Evolutionary conservation across 495 filamentous ascomycete species (phyloP).

Genomic region (Endocarpon pusillum): DNA sequence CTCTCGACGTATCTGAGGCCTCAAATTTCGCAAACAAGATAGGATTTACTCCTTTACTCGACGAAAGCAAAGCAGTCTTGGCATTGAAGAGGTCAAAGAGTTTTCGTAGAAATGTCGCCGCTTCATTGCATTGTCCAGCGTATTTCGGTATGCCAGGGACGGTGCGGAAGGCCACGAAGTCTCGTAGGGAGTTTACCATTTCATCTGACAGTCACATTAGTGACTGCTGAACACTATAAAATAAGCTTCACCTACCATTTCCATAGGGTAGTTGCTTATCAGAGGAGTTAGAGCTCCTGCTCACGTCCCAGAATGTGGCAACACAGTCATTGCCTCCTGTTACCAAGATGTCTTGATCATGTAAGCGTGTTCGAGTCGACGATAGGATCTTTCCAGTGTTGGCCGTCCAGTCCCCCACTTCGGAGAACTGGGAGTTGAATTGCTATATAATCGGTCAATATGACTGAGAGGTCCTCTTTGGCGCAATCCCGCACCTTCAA

Average conservation of each 20-base stretch:
- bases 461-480: background rate
- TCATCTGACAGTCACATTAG: conserved; percentile 34
- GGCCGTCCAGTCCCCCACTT: conserved; percentile 63
- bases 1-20: conserved; percentile 34
- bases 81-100: conserved; percentile 85
- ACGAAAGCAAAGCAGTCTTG: conserved; percentile 66
- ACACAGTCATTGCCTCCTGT: conserved; percentile 91
- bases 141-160: conserved; percentile 73
- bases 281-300: conserved; percentile 30
- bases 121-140: conserved; percentile 77
- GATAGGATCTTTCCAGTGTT: conserved; percentile 76
- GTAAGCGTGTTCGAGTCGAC: conserved; percentile 53
- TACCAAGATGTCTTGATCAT: conserved; percentile 59
- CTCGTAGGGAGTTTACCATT: conserved; percentile 62
- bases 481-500: conserved; percentile 46
- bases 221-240: conserved; percentile 1
- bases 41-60: conserved; percentile 61
- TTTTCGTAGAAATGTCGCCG: conserved; percentile 73
- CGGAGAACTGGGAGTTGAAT: conserved; percentile 80
- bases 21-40: conserved; percentile 79
- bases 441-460: conserved; percentile 28
- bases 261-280: conserved; percentile 33
- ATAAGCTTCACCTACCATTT: conserved; percentile 30
- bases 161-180: conserved; percentile 80
- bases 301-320: conserved; percentile 75